Evolutionary conservation across 257 asterid species (phyloP).

Genomic region (Salvia splendens): DNA sequence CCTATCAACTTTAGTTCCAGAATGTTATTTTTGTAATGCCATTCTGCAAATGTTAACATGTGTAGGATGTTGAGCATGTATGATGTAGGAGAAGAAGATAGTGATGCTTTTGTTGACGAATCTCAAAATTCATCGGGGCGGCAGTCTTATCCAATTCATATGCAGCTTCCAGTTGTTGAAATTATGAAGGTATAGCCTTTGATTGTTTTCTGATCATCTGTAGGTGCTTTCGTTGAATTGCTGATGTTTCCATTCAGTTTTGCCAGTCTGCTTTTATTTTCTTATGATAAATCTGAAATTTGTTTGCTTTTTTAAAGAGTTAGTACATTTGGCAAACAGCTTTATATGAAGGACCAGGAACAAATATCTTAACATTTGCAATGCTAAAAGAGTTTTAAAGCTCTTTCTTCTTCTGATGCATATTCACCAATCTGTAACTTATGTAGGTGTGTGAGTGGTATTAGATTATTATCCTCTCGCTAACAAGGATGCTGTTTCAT

Average conservation of each 20-base stretch:
- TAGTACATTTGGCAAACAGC: constrained; percentile 2
- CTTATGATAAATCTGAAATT: background rate
- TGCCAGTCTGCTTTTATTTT: background rate
- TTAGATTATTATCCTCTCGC: constrained; percentile 3
- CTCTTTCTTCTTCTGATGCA: constrained; percentile 1
- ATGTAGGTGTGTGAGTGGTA: background rate
- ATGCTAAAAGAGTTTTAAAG: background rate
- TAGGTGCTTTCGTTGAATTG: constrained; percentile 23
- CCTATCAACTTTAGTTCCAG: too few relatives aligned
- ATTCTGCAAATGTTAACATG: constrained; percentile 30
- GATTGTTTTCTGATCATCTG: constrained; percentile 12
- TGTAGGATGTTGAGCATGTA: constrained; percentile 93
- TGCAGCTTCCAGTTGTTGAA: constrained; percentile 85
- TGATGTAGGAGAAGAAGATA: constrained; percentile 74
- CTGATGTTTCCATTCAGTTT: constrained; percentile 20
- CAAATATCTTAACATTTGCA: background rate
- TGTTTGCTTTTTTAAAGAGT: constrained; percentile 11
- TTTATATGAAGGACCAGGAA: constrained; percentile 11
- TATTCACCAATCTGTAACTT: background rate
- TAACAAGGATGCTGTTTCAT: background rate
- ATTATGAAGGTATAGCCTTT: constrained; percentile 67
- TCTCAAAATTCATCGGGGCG: constrained; percentile 61
- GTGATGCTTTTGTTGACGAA: constrained; percentile 58
- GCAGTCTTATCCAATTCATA: constrained; percentile 58
- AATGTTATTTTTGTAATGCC: too few relatives aligned